A percentile compares a stretch with the other conserved stretches of the same genome.
These are phyloP conservation scores for Trichoderma arundinaceum DNA, from an alignment of 2,329 filamentous ascomycete species.

Conservation along the genomic window DNA sequence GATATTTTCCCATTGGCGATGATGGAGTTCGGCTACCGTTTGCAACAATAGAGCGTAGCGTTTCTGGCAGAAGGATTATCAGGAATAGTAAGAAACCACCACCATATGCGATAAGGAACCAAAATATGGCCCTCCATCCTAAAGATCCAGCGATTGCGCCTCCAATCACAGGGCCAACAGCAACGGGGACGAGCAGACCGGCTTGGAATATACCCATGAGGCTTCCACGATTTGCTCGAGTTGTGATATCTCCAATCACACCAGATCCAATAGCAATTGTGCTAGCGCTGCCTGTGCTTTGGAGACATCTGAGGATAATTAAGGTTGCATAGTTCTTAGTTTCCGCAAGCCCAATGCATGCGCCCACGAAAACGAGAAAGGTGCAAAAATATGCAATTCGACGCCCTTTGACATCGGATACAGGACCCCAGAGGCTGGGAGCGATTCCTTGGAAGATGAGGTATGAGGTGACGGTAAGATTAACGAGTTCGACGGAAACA, in stretches of 20 bases:
- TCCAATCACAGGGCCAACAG: slow-evolving; percentile 62
- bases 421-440: slow-evolving; percentile 60
- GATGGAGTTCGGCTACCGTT: slow-evolving; percentile 57
- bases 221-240: slow-evolving; percentile 64
- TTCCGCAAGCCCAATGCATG: slow-evolving; percentile 60
- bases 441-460: slow-evolving; percentile 66
- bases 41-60: slow-evolving; percentile 55
- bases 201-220: slow-evolving; percentile 61
- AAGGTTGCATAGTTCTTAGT: slow-evolving; percentile 56
- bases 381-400: slow-evolving; percentile 59
- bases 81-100: slow-evolving; percentile 51
- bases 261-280: slow-evolving; percentile 64
- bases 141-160: slow-evolving; percentile 62
- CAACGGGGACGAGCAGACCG: slow-evolving; percentile 55
- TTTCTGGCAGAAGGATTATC: slow-evolving; percentile 61
- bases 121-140: slow-evolving; percentile 67
- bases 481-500: slow-evolving; percentile 51
- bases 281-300: slow-evolving; percentile 63
- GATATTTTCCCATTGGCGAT: slow-evolving; percentile 43
- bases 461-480: slow-evolving; percentile 60
- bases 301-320: slow-evolving; percentile 60
- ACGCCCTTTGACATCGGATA: slow-evolving; percentile 61
- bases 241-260: slow-evolving; percentile 68
- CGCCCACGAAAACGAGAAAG: slow-evolving; percentile 58
- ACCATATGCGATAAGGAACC: slow-evolving; percentile 60